Conservation (phyloP, 2,329 filamentous ascomycete genomes). For the Phyllosticta citrichinensis region DNA sequence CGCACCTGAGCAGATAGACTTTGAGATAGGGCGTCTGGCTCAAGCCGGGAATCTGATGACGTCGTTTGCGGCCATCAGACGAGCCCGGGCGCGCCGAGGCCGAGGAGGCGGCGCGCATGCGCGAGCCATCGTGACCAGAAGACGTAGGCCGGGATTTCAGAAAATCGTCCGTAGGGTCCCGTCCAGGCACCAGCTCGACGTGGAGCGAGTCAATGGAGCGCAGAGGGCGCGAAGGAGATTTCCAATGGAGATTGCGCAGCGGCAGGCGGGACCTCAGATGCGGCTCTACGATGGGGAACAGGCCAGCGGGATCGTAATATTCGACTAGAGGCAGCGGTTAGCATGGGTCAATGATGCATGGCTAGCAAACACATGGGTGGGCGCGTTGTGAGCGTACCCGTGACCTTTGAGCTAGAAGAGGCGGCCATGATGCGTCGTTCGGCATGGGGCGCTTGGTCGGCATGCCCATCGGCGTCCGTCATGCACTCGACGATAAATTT, state of each 20-base stretch:
- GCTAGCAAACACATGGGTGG: constrained; percentile 1
- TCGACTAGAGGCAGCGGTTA: constrained; percentile 54
- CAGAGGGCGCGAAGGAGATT: constrained; percentile 81
- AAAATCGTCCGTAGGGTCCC: constrained; percentile 32
- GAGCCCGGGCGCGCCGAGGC: constrained; percentile 11
- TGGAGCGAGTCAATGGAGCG: constrained; percentile 91
- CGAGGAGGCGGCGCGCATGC: constrained; percentile 10
- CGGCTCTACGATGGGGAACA: constrained; percentile 73
- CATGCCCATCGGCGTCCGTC: constrained; percentile 1
- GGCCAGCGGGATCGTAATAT: constrained; percentile 85
- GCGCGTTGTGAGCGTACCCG: constrained; percentile 26
- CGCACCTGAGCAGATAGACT: constrained; percentile 78
- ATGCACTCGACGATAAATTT: background rate
- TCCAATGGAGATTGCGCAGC: constrained; percentile 90
- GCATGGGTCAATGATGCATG: constrained; percentile 4
- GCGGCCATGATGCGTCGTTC: constrained; percentile 25
- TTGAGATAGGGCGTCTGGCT: constrained; percentile 91
- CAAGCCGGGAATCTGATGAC: constrained; percentile 91
- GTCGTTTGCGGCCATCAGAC: constrained; percentile 41
- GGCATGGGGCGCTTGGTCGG: background rate
- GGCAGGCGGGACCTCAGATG: constrained; percentile 72
- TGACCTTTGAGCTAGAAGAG: constrained; percentile 41
- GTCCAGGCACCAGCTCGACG: constrained; percentile 66
- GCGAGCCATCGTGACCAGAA: constrained; percentile 1
- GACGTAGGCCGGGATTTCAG: constrained; percentile 14